Evolutionary conservation across 768 basidiomycete genomes (phyloP).

Genomic region (Kwoniella bestiolae): DNA sequence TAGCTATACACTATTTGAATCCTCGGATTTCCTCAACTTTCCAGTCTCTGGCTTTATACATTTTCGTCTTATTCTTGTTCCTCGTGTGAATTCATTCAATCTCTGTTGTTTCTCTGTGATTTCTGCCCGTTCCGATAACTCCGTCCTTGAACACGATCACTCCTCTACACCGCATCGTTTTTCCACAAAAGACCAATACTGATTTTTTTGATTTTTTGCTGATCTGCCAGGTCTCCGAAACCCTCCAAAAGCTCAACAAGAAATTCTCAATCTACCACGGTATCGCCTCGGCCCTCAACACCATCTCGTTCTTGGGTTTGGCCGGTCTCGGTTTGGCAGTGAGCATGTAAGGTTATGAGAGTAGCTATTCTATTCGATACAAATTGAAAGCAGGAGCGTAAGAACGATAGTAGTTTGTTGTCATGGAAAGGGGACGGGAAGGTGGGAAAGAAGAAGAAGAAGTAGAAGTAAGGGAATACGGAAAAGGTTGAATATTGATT

Average conservation of each 20-base stretch:
- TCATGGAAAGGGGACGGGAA: neutral
- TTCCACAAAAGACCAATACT: neutral
- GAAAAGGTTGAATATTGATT: neutral
- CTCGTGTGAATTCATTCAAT: too few species aligned
- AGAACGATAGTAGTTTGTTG: too few species aligned
- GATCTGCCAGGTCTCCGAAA: slow-evolving; percentile 65
- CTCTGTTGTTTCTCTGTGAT: too few species aligned
- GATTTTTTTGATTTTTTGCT: neutral
- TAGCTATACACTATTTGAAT: too few species aligned
- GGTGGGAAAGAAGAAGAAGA: neutral
- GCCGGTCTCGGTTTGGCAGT: slow-evolving; percentile 49
- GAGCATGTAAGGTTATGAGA: slow-evolving; percentile 45
- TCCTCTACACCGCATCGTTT: too few species aligned
- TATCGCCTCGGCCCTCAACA: slow-evolving; percentile 70
- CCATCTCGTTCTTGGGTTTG: slow-evolving; percentile 62
- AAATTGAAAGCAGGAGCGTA: too few species aligned
- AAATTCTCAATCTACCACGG: slow-evolving; percentile 72
- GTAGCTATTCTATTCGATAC: too few species aligned
- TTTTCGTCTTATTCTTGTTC: neutral
- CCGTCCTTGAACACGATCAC: too few species aligned
- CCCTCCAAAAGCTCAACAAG: slow-evolving; percentile 72
- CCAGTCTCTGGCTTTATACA: neutral
- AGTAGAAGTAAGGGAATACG: neutral
- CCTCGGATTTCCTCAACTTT: neutral
- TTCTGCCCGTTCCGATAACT: too few species aligned